phyloP scores from a whole-genome alignment of 2,329 filamentous ascomycete species.

The Calonectria henricotiae region DNA sequence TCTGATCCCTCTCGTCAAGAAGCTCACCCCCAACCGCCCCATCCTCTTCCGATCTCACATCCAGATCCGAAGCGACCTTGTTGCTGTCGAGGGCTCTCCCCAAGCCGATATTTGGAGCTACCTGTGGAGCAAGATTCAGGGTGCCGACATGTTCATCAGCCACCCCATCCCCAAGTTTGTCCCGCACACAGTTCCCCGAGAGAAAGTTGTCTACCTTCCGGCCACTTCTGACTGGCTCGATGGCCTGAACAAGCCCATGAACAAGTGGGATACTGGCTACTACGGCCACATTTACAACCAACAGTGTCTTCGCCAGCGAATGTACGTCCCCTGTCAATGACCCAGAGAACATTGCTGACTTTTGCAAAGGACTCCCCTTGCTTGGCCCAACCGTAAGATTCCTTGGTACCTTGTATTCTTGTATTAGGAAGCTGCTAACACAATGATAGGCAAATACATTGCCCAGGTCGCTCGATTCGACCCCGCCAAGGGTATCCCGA shows the following conservation, averaged over 20 bases:
- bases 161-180: slow-evolving; percentile 86
- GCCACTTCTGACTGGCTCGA: slow-evolving; percentile 90
- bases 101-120: slow-evolving; percentile 84
- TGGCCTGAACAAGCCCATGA: slow-evolving; percentile 83
- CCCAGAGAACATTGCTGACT: slow-evolving; percentile 26
- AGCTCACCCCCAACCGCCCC: slow-evolving; percentile 79
- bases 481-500: slow-evolving; percentile 85
- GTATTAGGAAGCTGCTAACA: slow-evolving; percentile 22
- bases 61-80: slow-evolving; percentile 83
- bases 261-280: slow-evolving; percentile 79
- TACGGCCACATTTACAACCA: slow-evolving; percentile 83
- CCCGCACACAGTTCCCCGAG: slow-evolving; percentile 75
- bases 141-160: slow-evolving; percentile 85
- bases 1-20: slow-evolving; percentile 83
- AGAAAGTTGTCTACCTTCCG: slow-evolving; percentile 82
- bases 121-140: slow-evolving; percentile 80
- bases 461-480: slow-evolving; percentile 88
- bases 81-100: slow-evolving; percentile 74
- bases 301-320: slow-evolving; percentile 73
- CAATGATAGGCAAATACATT: slow-evolving; percentile 76
- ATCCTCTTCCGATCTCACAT: slow-evolving; percentile 89
- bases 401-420: neutral
- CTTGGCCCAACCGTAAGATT: slow-evolving; percentile 68
- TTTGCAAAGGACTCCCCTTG: slow-evolving; percentile 63
- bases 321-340: slow-evolving; percentile 57